Conservation (phyloP, 495 filamentous ascomycete species). For the Aspergillus campestris region DNA sequence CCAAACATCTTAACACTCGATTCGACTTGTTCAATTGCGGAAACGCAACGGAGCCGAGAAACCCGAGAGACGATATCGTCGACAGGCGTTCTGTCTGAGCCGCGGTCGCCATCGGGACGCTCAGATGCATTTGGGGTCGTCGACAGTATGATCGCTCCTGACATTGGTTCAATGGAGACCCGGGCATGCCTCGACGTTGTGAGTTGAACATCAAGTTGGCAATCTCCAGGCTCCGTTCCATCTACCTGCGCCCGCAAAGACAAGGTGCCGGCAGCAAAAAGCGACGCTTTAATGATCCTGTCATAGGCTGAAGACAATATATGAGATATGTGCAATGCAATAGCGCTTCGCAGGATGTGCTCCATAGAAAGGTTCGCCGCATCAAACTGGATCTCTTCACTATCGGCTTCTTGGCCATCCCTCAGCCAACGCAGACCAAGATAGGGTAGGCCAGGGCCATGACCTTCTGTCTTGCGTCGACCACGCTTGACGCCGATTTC, state of each 20-base stretch:
- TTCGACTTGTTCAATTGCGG: slow-evolving; percentile 55
- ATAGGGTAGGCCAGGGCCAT: slow-evolving; percentile 25
- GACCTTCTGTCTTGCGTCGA: slow-evolving; percentile 21
- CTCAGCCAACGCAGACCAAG: slow-evolving; percentile 79
- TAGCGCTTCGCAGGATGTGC: slow-evolving; percentile 58
- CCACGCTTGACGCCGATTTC: slow-evolving; percentile 73
- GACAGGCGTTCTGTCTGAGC: slow-evolving; percentile 36
- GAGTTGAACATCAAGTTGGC: slow-evolving; percentile 57
- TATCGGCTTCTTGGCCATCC: slow-evolving; percentile 62
- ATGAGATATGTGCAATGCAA: slow-evolving; percentile 63
- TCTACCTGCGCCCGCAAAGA: slow-evolving; percentile 47
- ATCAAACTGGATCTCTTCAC: slow-evolving; percentile 56
- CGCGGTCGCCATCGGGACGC: slow-evolving; percentile 29
- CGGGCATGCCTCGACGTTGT: slow-evolving; percentile 47
- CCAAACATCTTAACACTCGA: slow-evolving; percentile 50
- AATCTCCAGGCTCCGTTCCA: slow-evolving; percentile 54
- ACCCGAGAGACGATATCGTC: slow-evolving; percentile 46
- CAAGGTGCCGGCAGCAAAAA: slow-evolving; percentile 50
- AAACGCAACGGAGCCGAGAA: slow-evolving; percentile 47
- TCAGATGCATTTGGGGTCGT: slow-evolving; percentile 39
- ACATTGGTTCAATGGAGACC: slow-evolving; percentile 61
- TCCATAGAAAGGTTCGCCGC: slow-evolving; percentile 61
- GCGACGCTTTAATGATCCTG: slow-evolving; percentile 43
- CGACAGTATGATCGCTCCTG: slow-evolving; percentile 31
- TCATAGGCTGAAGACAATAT: slow-evolving; percentile 54